Evolutionary conservation across 176 grass and related monocot species (phyloP), one percentile per base, ranked within the genome.

Genomic region (Otatea glauca): DNA sequence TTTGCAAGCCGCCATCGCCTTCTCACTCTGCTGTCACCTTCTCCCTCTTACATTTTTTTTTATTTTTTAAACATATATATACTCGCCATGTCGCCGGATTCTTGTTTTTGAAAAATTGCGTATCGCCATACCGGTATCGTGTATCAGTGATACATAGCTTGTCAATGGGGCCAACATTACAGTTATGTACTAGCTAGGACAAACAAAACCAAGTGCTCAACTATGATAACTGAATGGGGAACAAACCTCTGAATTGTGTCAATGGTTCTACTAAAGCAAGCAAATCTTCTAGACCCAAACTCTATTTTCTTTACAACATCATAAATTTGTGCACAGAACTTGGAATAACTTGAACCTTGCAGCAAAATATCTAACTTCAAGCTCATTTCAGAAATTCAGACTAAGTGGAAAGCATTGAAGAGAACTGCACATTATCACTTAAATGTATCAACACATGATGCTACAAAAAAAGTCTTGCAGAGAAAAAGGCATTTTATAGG

Each of bases 211-310:
- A 66, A 72, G 41, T 50, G 50, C 9, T 66, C 23, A 4, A 34
- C 9, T 45, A 35, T 37, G 42, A 63, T 47, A 66, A 34, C 39
- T 50, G 6, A 85, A 8, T 32, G 27, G 15, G 29, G 4, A 68
- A 54, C 25, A 56, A 65, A 12, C 11, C 48, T 56, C 32, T 58
- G 6, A 67, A 59, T 37, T 48, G 0, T 29, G 35, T 10, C 34
- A 74, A 66, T 87, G 23, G 1, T 75, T 81, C 39, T 25, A 60
- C 2, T 32, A 67, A 34, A 76, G 27, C 54, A 25, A 27, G 67
- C 23, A 38, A 27, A 27, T 27, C 18, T 64, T 35, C 4, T 48
- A 72, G 0, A 73, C 2, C 11, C 13, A 47, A 37, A 56, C 32
- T 53, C 0, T 4, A 63, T 55, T 65, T 42, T 76, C 8, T 81